Evolutionary conservation across 768 basidiomycete genomes (phyloP), one percentile per base, ranked within the genome.

Genomic region (Termitomyces sp.): DNA sequence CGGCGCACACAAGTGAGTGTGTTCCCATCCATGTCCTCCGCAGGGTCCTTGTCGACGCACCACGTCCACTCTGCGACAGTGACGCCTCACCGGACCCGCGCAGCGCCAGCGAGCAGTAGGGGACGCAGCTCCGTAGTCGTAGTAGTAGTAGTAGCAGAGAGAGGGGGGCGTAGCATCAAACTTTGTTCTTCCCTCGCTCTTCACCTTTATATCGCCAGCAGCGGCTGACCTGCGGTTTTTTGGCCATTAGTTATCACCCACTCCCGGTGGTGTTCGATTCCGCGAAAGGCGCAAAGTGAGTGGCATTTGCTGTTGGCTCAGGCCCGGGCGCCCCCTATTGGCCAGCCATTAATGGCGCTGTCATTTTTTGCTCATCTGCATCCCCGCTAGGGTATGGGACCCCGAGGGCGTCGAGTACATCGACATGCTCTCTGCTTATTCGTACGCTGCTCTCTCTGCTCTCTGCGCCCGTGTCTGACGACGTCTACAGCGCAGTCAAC

Each of bases 381-480:
- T 53, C 45, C 59, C 56, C 50, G 47, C n/a, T 64, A 81, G 80
- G 66, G 92, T 94, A 70, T 96, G 92, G 90, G 95, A 97, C 69
- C 90, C 89, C 3, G 94, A 96, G 79, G 95, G 94, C 61, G 87
- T 83, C 52, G 90, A 94, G 68, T 99, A 97, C 74, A 94, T 98
- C 61, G 97, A 99, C 68, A 97, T 98, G 92, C 80, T 99, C 20
- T 92, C 92, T 46, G 97, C 97, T 29, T 98, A 98, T 76, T 95
- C 92, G 92, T 95, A 70, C 76, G 88, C 69, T 36, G 29, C 29
- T 36, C 34, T 44, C 54, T 53, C 31, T 65, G 18, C 34, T 60
- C 49, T 52, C 55, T 20, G 12, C 20, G 9, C 29, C 49, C 55
- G 51, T 41, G 29, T 55, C 22, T 44, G 20, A 44, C 22, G 2